Evolutionary conservation across 345 rosid genomes (phyloP), one percentile per base, ranked within the genome.

Genomic region (Euphorbia tirucalli): DNA sequence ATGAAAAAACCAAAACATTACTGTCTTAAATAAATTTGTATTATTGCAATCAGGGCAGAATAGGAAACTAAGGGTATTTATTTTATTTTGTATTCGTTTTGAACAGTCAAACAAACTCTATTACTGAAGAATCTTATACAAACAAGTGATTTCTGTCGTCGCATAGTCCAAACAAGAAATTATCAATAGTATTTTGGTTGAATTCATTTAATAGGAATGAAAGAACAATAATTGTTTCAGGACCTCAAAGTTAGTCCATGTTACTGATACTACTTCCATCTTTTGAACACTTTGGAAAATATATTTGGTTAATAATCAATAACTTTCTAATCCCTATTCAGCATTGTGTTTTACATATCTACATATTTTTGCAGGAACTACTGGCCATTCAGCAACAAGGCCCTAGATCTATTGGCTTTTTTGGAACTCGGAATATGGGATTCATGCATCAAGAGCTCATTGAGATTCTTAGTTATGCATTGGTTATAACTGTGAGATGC

Each of bases 361-460:
- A 48, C 28, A 67, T 19, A 46, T 48, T 75, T 75, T 37, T 85
- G 85, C 87, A 95, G 99, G 99, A 95, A 76, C 77, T 95, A 73
- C 78, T 95, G 81, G 99, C 99, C 65, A 95, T 95, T 80, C 99
- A 95, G 75, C 97, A 95, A 76, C 99, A 95, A 84, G 97, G 99
- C 69, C 99, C 99, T 68, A 85, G 99, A 83, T 69, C 90, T 59
- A 95, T 95, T 77, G 97, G 99, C 68, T 95, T 95, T 79, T 95
- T 95, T 73, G 99, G 99, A 44, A 92, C 97, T 2, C 79, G 97
- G 71, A 95, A 95, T 69, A 95, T 95, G 99, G 99, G 97, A 62
- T 95, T 95, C 86, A 87, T 95, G 97, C 99, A 95, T 85, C 99
- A 95, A 80, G 89, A 95, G 60, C 94, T 92, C 72, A 95, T 95